These are phyloP conservation scores for Musa acuminata DNA, from an alignment of 176 grass and related monocot genomes.

Conservation along the genomic window DNA sequence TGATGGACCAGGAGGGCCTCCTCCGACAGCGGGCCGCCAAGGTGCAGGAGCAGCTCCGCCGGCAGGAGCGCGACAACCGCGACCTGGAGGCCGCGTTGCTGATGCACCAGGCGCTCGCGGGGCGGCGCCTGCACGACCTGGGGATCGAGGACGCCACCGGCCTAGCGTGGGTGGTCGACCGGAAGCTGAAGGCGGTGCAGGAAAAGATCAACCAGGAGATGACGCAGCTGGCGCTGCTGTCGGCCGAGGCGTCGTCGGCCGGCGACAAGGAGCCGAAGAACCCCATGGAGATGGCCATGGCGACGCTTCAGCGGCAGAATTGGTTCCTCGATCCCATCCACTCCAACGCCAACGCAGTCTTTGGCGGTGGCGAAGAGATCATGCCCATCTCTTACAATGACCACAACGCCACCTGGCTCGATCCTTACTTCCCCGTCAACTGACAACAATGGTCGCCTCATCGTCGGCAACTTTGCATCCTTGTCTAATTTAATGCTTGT, in stretches of 20 bases:
- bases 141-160: conserved; percentile 26
- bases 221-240: neutral
- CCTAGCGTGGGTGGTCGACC: conserved; percentile 24
- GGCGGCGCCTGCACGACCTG: neutral
- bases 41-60: conserved; percentile 28
- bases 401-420: neutral
- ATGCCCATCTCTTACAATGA: neutral
- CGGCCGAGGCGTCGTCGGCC: neutral
- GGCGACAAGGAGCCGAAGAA: neutral
- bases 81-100: conserved; percentile 26
- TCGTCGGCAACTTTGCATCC: too few relatives aligned
- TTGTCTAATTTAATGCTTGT: too few relatives aligned
- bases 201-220: conserved; percentile 1
- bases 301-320: conserved; percentile 5
- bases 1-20: conserved; percentile 34
- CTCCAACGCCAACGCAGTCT: neutral
- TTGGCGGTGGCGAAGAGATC: conserved; percentile 1
- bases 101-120: conserved; percentile 20
- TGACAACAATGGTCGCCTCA: neutral
- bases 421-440: conserved; percentile 6
- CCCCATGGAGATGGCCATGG: conserved; percentile 9
- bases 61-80: conserved; percentile 20
- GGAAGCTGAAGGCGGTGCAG: conserved; percentile 8
- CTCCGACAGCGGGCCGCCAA: conserved; percentile 25
- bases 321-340: conserved; percentile 1